Evolutionary conservation across 2,329 filamentous ascomycete species (phyloP).

Genomic region (Pestalotiopsis sp.): DNA sequence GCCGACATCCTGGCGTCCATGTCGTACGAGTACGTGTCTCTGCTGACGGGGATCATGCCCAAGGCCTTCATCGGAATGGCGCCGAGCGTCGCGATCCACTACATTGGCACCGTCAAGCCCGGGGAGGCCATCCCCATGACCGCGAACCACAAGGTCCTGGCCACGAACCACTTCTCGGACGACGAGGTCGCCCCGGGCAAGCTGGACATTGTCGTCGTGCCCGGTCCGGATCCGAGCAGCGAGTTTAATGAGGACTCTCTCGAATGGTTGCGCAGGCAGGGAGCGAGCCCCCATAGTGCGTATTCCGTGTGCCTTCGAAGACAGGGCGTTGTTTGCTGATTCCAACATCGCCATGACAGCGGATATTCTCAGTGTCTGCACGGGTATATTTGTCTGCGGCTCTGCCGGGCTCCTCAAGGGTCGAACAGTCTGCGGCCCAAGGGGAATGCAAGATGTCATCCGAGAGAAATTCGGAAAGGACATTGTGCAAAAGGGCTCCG

Average conservation of each 20-base stretch:
- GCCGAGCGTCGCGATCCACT: constrained; percentile 45
- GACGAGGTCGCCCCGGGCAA: constrained; percentile 50
- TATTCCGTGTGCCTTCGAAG: not conserved
- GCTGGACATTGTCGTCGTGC: constrained; percentile 54
- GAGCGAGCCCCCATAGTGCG: constrained; percentile 29
- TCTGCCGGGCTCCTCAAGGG: constrained; percentile 51
- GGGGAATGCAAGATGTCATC: constrained; percentile 44
- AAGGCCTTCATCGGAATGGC: constrained; percentile 41
- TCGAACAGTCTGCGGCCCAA: constrained; percentile 48
- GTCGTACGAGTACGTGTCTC: constrained; percentile 45
- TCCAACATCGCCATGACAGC: constrained; percentile 18
- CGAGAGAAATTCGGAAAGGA: constrained; percentile 39
- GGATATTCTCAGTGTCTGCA: constrained; percentile 56
- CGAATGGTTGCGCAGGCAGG: constrained; percentile 48
- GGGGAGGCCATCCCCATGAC: constrained; percentile 44
- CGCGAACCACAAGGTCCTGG: constrained; percentile 37
- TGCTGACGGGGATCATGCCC: constrained; percentile 36
- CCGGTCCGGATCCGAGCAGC: constrained; percentile 47
- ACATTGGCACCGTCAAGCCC: constrained; percentile 44
- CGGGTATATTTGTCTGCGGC: constrained; percentile 51
- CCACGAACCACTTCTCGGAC: constrained; percentile 48
- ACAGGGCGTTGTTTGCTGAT: not conserved
- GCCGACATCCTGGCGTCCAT: constrained; percentile 53
- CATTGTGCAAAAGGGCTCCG: constrained; percentile 45
- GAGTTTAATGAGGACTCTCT: constrained; percentile 35